Conservation (phyloP, 371 early-diverging fungal species). For the Syncephalastrum monosporum region DNA sequence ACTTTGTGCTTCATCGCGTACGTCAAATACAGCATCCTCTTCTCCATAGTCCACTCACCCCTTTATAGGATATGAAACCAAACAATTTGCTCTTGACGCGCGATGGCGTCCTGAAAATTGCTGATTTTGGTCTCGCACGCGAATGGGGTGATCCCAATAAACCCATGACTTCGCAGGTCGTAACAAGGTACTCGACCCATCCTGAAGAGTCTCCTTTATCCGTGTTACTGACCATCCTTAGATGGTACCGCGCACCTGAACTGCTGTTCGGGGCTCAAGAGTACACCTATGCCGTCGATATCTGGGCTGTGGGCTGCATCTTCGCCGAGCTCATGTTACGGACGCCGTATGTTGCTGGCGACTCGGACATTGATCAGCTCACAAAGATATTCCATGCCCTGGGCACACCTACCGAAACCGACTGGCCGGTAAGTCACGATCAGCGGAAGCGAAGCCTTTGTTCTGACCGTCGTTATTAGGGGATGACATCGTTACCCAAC, state of each 20-base stretch:
- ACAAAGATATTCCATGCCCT: conserved; percentile 92
- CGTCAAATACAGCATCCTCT: neutral
- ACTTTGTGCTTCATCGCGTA: conserved; percentile 94
- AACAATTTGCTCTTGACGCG: conserved; percentile 96
- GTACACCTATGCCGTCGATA: conserved; percentile 93
- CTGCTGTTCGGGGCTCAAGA: conserved; percentile 91
- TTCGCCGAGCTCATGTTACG: conserved; percentile 99
- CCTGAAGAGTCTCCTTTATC: neutral
- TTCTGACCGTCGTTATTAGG: conserved; percentile 31
- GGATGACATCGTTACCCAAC: conserved; percentile 73
- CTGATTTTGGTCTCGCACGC: conserved; percentile 99
- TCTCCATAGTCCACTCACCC: neutral
- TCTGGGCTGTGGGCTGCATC: conserved; percentile 99
- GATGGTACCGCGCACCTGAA: conserved; percentile 99
- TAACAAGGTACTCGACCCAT: conserved; percentile 67
- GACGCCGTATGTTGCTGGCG: conserved; percentile 94
- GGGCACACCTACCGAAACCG: conserved; percentile 96
- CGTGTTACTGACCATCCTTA: conserved; percentile 17
- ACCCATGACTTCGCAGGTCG: conserved; percentile 92
- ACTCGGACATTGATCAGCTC: conserved; percentile 94
- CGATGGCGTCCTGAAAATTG: conserved; percentile 95
- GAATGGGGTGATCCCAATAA: conserved; percentile 86
- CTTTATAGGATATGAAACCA: conserved; percentile 95
- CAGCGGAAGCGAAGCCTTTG: neutral
- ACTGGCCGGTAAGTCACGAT: conserved; percentile 84